Base-by-base conservation (phyloP, 1,284 basidiomycete genomes). In the Meira miltonrushii region DNA sequence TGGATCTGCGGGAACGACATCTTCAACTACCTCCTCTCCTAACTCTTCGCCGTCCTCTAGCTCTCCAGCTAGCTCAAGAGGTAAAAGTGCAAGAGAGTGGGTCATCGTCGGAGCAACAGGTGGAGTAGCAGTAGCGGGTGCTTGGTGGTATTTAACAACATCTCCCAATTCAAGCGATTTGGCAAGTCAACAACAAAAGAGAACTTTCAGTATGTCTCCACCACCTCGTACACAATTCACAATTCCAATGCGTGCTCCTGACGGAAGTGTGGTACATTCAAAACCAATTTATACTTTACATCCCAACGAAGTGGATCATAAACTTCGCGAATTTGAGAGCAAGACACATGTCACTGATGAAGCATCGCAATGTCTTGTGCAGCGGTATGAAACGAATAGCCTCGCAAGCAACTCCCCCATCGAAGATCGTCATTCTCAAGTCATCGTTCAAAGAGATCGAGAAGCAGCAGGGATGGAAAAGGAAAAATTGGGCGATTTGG, bases 401-500 rank as follows among this genome's bases (percentile, higher is more conserved):
- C 65, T 78, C 1, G 72, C 75, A 5, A 68, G 67, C 57, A 78
- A 78, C 54, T 66, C 67, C 33, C 73, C 75, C 5, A 72, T 72
- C 64, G 75, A 78, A 52, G 75, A 78, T 54, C 67, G 69, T 56
- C 64, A 69, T 12, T 71, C 73, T 11, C 73, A 78, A 55, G 75
- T 75, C 33, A 74, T 78, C 39, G 75, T 77, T 15, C 71, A 75
- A 59, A 65, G 75, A 6, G 75, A 77, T 51, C 62, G 66, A 25
- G 71, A 59, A 23, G 49, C 72, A 21, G 59, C 60, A 23, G 69
- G 59, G 15, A 47, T 28, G 15, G 41, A 4, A 10, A 53, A 40
- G 46, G 55, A 41, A 21, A 8, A 47, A 3, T 17, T 23, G 17
- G 54, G 54, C 15, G 47, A 48, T 33, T 46, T 59, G 41, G 81